phyloP scores from a whole-genome alignment of 2,329 filamentous ascomycete species.

The Orbilia ellipsospora region DNA sequence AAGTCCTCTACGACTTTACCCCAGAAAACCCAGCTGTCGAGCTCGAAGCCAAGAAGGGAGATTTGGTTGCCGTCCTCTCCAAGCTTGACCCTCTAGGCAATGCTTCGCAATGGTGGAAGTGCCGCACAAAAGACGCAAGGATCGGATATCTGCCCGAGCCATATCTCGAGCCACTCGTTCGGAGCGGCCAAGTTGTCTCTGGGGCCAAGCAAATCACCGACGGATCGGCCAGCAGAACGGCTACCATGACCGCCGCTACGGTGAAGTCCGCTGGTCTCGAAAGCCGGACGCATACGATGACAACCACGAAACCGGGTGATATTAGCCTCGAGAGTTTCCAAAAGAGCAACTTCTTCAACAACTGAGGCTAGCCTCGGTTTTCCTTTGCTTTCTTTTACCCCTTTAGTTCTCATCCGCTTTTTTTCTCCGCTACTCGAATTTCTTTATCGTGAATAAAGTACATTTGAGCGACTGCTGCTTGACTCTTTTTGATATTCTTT shows the following conservation, averaged over 20 bases:
- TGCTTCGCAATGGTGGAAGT: slow-evolving; percentile 96
- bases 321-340: slow-evolving; percentile 77
- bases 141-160: slow-evolving; percentile 92
- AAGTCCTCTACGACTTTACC: slow-evolving; percentile 91
- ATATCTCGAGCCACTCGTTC: slow-evolving; percentile 81
- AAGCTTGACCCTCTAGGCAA: slow-evolving; percentile 93
- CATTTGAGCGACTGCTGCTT: slow-evolving; percentile 42
- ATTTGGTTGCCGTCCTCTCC: slow-evolving; percentile 91
- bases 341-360: slow-evolving; percentile 65
- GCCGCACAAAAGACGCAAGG: slow-evolving; percentile 85
- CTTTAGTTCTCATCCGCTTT: not conserved
- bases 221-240: slow-evolving; percentile 62
- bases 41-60: slow-evolving; percentile 90
- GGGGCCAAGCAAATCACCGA: slow-evolving; percentile 62
- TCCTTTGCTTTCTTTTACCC: not conserved
- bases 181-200: slow-evolving; percentile 64
- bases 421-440: slow-evolving; percentile 30
- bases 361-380: slow-evolving; percentile 32
- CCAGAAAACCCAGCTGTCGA: slow-evolving; percentile 82
- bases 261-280: slow-evolving; percentile 59
- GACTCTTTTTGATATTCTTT: slow-evolving; percentile 20
- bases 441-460: slow-evolving; percentile 42
- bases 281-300: slow-evolving; percentile 63
- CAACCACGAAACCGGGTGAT: slow-evolving; percentile 71
- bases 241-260: slow-evolving; percentile 63